phyloP scores from a whole-genome alignment of 371 early-diverging fungal species.

The Catenaria anguillulae region DNA sequence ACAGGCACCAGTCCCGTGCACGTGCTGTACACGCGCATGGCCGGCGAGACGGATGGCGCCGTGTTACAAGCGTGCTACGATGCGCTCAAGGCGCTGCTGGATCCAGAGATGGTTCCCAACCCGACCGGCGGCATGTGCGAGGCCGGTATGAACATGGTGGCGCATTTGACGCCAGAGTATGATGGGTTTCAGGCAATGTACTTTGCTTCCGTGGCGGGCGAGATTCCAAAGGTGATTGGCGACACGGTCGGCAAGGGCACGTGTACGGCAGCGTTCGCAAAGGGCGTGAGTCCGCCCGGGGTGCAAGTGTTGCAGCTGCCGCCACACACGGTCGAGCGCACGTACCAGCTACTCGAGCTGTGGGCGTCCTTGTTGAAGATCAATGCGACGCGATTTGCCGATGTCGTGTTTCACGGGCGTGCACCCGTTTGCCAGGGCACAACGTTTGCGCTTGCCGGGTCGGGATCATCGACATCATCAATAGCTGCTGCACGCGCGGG shows the following conservation, averaged over 20 bases:
- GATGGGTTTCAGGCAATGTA: background rate
- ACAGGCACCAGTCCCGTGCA: background rate
- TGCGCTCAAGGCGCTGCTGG: background rate
- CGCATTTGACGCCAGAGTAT: background rate
- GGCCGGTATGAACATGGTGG: background rate
- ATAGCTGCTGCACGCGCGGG: too few relatives aligned
- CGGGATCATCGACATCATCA: too few relatives aligned
- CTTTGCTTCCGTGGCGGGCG: background rate
- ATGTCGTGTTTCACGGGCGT: background rate
- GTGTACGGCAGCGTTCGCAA: too few relatives aligned
- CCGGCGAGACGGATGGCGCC: background rate
- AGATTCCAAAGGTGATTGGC: background rate
- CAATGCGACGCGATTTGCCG: background rate
- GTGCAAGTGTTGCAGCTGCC: too few relatives aligned
- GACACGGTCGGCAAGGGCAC: too few relatives aligned
- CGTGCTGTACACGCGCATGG: background rate
- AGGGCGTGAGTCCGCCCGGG: too few relatives aligned
- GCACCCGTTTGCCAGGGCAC: background rate
- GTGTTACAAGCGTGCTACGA: background rate
- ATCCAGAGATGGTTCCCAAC: background rate
- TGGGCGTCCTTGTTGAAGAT: background rate
- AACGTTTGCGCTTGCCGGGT: too few relatives aligned
- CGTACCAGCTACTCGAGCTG: background rate
- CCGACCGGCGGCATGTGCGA: background rate
- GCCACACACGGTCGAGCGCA: conserved; percentile 1